A percentile compares a stretch with the other conserved stretches of the same genome.
Conservation (phyloP, 164 flowering plant genomes). For the Aristolochia californica region DNA sequence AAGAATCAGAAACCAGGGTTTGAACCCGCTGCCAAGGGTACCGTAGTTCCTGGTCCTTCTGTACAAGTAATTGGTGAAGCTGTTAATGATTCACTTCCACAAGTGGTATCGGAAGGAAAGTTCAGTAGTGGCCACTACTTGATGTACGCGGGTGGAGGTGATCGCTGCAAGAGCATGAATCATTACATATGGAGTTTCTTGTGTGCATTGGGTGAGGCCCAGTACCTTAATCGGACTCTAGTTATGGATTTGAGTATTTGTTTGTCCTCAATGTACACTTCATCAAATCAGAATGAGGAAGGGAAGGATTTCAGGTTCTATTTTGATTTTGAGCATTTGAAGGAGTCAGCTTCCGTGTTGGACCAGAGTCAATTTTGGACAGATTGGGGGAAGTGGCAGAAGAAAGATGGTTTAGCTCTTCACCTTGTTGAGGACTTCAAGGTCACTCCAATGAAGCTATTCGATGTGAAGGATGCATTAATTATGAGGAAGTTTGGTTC, state of each 20-base stretch:
- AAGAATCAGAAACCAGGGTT: conserved; percentile 48
- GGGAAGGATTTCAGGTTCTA: conserved; percentile 89
- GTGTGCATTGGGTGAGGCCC: conserved; percentile 92
- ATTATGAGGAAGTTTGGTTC: conserved; percentile 88
- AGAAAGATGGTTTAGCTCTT: conserved; percentile 42
- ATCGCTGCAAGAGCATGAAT: conserved; percentile 90
- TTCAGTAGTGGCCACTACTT: conserved; percentile 64
- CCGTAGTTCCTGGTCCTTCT: conserved; percentile 7
- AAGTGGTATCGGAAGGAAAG: conserved; percentile 56
- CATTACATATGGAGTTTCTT: conserved; percentile 89
- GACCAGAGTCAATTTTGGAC: conserved; percentile 76
- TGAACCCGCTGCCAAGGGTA: conserved; percentile 16
- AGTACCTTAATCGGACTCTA: conserved; percentile 77
- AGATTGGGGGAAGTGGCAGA: conserved; percentile 72
- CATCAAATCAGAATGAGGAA: conserved; percentile 70
- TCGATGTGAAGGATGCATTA: conserved; percentile 46
- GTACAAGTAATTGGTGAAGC: conserved; percentile 13
- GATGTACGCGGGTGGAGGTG: conserved; percentile 73
- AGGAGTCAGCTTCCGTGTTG: conserved; percentile 62
- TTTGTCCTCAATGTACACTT: conserved; percentile 57
- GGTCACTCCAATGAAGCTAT: conserved; percentile 75
- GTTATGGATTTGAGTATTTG: conserved; percentile 75
- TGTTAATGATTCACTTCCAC: conserved; percentile 73
- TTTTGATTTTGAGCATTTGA: conserved; percentile 90
- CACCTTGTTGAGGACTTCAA: conserved; percentile 69